phyloP scores from a whole-genome alignment of 805 yeast genomes.

The Saccharomycopsis babjevae region DNA sequence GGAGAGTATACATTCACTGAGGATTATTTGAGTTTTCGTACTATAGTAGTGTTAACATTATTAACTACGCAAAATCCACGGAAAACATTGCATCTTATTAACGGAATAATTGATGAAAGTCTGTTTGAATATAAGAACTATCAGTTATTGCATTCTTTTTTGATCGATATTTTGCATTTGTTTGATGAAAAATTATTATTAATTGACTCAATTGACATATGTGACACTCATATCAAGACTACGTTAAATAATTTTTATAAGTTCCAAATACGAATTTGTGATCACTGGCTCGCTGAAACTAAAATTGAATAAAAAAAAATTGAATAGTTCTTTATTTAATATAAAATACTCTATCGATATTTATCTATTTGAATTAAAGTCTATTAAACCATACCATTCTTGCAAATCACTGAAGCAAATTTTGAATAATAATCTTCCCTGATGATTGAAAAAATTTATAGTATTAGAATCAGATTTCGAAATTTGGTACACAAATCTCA shows the following conservation, averaged over 20 bases:
- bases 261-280: conserved; percentile 1
- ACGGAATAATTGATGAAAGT: conserved; percentile 40
- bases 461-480: conserved; percentile 17
- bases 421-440: conserved; percentile 16
- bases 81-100: conserved; percentile 4
- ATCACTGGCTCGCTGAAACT: background rate
- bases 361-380: background rate
- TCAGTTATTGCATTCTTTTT: conserved; percentile 22
- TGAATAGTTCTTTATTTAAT: background rate
- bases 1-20: conserved; percentile 63
- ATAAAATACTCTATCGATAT: background rate
- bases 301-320: background rate
- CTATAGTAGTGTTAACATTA: conserved; percentile 64
- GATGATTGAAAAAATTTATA: conserved; percentile 14
- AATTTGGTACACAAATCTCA: conserved; percentile 10
- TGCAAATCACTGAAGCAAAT: conserved; percentile 11
- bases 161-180: background rate
- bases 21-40: conserved; percentile 54
- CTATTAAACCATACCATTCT: background rate
- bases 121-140: conserved; percentile 27
- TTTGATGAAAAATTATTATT: background rate
- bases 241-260: background rate
- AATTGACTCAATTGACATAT: background rate
- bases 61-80: conserved; percentile 21
- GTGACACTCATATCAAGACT: background rate